These are phyloP conservation scores for Boletus patriciae DNA, from an alignment of 768 basidiomycete genomes.

Conservation along the genomic window DNA sequence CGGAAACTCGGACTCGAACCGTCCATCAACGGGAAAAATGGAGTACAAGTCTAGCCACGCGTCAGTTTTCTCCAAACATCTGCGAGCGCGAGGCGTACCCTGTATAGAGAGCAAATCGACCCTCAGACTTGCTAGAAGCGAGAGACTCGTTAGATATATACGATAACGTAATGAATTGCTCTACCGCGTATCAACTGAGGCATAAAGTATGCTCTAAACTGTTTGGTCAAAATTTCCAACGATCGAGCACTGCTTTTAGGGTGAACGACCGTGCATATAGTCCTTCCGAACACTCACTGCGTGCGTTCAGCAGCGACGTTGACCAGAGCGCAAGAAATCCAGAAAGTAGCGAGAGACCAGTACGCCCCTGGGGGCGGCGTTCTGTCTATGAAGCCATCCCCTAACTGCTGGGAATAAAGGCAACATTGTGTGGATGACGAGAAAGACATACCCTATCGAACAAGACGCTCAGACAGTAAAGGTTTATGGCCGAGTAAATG, in stretches of 20 bases:
- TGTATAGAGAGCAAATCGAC: constrained; percentile 22
- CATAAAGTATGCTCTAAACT: constrained; percentile 39
- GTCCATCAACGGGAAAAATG: constrained; percentile 14
- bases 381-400: neutral
- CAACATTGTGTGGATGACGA: neutral
- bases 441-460: constrained; percentile 24
- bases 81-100: constrained; percentile 8
- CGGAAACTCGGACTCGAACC: constrained; percentile 37
- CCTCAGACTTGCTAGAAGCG: constrained; percentile 23
- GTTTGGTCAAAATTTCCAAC: constrained; percentile 25
- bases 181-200: constrained; percentile 42
- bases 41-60: constrained; percentile 13
- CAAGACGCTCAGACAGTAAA: constrained; percentile 36
- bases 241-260: constrained; percentile 17
- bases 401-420: constrained; percentile 17
- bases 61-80: neutral
- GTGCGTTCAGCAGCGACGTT: constrained; percentile 23
- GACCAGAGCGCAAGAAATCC: constrained; percentile 29
- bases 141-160: constrained; percentile 9
- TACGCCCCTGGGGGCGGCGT: constrained; percentile 1
- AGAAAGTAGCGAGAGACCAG: constrained; percentile 25
- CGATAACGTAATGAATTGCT: neutral
- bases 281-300: constrained; percentile 14
- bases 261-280: constrained; percentile 1
- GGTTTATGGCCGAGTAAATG: constrained; percentile 34